These are phyloP conservation scores for Arctostaphylos glauca DNA, from an alignment of 148 eudicot species.

Conservation along the genomic window DNA sequence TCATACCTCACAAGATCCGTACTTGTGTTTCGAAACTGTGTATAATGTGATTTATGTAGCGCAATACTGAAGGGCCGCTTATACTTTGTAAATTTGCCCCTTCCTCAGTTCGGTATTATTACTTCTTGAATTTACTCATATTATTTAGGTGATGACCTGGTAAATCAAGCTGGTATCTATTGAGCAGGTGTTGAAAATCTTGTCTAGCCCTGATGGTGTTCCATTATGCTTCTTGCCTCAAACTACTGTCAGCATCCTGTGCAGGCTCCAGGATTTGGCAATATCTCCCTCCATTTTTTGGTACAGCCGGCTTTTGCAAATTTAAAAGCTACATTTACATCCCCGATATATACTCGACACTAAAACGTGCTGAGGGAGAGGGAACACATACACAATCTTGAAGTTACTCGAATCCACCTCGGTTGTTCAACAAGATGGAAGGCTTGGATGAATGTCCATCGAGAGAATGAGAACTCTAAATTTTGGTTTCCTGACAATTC, in stretches of 20 bases:
- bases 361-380: too few species aligned
- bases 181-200: too few species aligned
- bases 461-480: not conserved
- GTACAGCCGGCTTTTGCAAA: not conserved
- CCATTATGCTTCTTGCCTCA: not conserved
- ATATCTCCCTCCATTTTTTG: not conserved
- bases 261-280: not conserved
- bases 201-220: not conserved
- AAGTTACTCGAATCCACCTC: not conserved
- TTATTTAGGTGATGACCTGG: not conserved
- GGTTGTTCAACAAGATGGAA: not conserved
- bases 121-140: not conserved
- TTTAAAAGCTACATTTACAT: not conserved
- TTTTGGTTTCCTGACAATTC: not conserved
- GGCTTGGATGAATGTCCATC: not conserved
- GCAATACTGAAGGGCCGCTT: not conserved
- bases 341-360: too few species aligned
- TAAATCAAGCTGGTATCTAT: not conserved
- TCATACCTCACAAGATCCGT: not conserved
- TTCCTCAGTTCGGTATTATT: not conserved
- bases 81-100: not conserved
- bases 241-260: not conserved
- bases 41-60: not conserved
- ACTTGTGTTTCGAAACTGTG: not conserved
- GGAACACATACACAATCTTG: not conserved